phyloP scores from a whole-genome alignment of 2,329 filamentous ascomycete genomes.

The Epichloe aotearoae region DNA sequence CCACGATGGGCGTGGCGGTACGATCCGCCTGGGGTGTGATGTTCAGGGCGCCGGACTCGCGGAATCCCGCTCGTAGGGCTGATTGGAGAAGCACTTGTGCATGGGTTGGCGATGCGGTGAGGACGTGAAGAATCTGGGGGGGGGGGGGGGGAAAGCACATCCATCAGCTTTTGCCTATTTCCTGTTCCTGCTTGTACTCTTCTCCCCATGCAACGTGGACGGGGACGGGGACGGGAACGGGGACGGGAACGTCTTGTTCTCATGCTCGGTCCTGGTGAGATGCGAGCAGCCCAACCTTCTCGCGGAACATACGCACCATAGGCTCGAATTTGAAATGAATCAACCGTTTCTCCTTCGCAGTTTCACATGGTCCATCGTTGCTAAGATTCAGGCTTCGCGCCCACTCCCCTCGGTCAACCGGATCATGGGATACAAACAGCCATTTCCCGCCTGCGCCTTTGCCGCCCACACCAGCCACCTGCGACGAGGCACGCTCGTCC shows the following conservation, averaged over 20 bases:
- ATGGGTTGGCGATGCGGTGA: constrained; percentile 60
- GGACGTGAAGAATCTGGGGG: constrained; percentile 70
- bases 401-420: constrained; percentile 24
- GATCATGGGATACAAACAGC: constrained; percentile 80
- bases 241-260: too few species aligned
- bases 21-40: constrained; percentile 28
- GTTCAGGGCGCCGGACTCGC: constrained; percentile 77
- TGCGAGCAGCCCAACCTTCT: too few species aligned
- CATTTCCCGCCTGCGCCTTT: constrained; percentile 77
- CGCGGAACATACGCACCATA: constrained; percentile 54
- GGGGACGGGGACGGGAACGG: too few species aligned
- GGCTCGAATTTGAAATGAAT: constrained; percentile 91
- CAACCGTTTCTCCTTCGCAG: constrained; percentile 26
- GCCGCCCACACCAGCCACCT: constrained; percentile 54
- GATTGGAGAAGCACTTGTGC: constrained; percentile 65
- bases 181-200: constrained; percentile 40
- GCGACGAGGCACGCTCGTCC: constrained; percentile 9
- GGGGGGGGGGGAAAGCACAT: background rate
- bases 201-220: too few species aligned
- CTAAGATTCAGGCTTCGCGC: constrained; percentile 15
- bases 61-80: constrained; percentile 70
- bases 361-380: background rate
- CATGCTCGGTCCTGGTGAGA: background rate
- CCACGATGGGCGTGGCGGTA: constrained; percentile 55
- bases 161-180: constrained; percentile 52